Evolutionary conservation across 2,329 filamentous ascomycete genomes (phyloP).

Genomic region (Monosporascus sp.): DNA sequence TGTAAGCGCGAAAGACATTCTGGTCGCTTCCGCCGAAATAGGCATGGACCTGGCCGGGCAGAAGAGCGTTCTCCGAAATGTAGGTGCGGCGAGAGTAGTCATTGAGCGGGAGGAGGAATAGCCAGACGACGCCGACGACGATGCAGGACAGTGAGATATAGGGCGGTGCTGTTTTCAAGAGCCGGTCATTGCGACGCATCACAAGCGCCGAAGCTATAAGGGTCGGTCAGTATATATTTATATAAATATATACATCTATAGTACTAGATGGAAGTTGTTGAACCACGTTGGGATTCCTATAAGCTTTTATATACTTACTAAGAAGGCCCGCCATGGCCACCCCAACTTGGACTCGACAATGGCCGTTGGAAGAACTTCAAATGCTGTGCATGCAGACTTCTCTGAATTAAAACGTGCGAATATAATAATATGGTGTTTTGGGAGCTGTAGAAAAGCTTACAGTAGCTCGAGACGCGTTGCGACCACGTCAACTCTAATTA

Average conservation of each 20-base stretch:
- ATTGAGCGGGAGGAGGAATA: constrained; percentile 83
- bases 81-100: constrained; percentile 90
- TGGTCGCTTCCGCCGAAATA: constrained; percentile 97
- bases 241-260: not conserved
- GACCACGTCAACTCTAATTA: constrained; percentile 7
- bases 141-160: constrained; percentile 85
- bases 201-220: constrained; percentile 56
- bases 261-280: not conserved
- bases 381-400: not conserved
- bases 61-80: constrained; percentile 92
- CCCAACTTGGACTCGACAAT: not conserved
- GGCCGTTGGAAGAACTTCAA: not conserved
- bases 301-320: not conserved
- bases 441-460: no score
- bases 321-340: not conserved
- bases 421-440: no score
- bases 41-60: constrained; percentile 94
- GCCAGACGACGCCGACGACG: constrained; percentile 79
- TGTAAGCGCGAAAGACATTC: constrained; percentile 86
- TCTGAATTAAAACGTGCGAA: no score
- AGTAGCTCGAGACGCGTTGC: not conserved
- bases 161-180: constrained; percentile 74
- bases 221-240: not conserved
- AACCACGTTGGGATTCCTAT: no score
- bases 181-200: constrained; percentile 73